phyloP scores from a whole-genome alignment of 352 stramenopile species.

The Phytopythium vexans region DNA sequence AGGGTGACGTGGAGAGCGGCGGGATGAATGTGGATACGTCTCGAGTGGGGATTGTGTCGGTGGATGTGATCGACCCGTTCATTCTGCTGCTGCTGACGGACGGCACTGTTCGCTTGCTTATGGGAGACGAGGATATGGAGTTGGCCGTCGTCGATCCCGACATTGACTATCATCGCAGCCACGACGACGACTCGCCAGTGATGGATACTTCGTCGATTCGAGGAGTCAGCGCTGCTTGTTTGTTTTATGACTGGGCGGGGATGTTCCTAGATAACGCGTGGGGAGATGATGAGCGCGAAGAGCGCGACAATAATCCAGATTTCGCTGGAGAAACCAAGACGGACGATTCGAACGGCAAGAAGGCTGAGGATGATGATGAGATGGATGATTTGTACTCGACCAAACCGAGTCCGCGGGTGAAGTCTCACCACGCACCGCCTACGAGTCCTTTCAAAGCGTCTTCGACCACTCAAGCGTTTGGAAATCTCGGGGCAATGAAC shows the following conservation, averaged over 20 bases:
- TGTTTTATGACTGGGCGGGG: slow-evolving; percentile 83
- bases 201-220: slow-evolving; percentile 12
- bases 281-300: slow-evolving; percentile 49
- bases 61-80: slow-evolving; percentile 82
- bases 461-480: not conserved
- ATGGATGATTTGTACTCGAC: slow-evolving; percentile 71
- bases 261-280: slow-evolving; percentile 72
- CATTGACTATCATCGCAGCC: slow-evolving; percentile 48
- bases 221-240: slow-evolving; percentile 53
- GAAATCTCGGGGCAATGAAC: slow-evolving; percentile 9
- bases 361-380: slow-evolving; percentile 57
- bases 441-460: not conserved
- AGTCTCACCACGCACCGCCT: slow-evolving; percentile 4
- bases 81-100: slow-evolving; percentile 81
- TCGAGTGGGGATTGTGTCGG: slow-evolving; percentile 74
- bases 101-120: slow-evolving; percentile 73
- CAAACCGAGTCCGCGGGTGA: slow-evolving; percentile 32
- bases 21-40: slow-evolving; percentile 81
- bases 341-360: slow-evolving; percentile 11
- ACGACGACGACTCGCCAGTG: slow-evolving; percentile 16
- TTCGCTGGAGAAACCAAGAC: slow-evolving; percentile 11
- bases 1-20: slow-evolving; percentile 74
- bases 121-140: slow-evolving; percentile 82
- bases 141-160: slow-evolving; percentile 77
- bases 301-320: slow-evolving; percentile 14